phyloP scores from a whole-genome alignment of 2,329 filamentous ascomycete species.

The Uncinocarpus reesii region DNA sequence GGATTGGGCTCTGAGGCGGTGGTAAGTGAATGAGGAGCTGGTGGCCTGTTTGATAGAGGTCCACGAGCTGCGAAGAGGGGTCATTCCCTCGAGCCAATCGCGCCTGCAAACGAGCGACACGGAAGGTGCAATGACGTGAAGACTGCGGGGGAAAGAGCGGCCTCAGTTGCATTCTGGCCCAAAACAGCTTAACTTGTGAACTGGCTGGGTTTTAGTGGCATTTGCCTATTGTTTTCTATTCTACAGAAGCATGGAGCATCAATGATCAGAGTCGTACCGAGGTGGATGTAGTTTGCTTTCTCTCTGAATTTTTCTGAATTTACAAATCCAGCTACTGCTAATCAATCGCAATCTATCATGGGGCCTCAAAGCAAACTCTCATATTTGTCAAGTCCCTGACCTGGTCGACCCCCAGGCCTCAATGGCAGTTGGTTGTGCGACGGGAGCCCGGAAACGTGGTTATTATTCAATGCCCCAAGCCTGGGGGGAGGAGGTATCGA shows the following conservation, averaged over 20 bases:
- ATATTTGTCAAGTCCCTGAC: constrained; percentile 45
- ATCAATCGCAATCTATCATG: too few species aligned
- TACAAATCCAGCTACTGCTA: too few species aligned
- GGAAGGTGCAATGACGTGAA: neutral
- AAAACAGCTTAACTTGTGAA: too few species aligned
- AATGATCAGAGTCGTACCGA: too few species aligned
- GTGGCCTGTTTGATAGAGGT: constrained; percentile 5
- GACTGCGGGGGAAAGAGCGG: neutral
- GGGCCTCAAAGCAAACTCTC: constrained; percentile 47
- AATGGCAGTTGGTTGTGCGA: neutral
- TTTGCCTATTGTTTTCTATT: too few species aligned
- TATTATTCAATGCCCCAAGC: neutral
- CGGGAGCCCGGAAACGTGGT: neutral
- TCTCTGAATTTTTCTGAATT: too few species aligned
- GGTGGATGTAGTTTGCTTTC: too few species aligned
- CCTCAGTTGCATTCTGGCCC: neutral
- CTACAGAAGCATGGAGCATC: too few species aligned
- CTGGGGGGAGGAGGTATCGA: constrained; percentile 13
- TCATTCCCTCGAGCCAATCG: constrained; percentile 13
- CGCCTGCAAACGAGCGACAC: neutral
- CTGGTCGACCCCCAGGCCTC: constrained; percentile 19
- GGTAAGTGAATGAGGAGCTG: neutral
- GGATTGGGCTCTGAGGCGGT: neutral
- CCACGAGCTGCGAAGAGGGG: constrained; percentile 16
- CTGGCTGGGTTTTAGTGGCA: neutral